These are phyloP conservation scores for Cornus florida DNA, from an alignment of 148 eudicot species.

Conservation along the genomic window DNA sequence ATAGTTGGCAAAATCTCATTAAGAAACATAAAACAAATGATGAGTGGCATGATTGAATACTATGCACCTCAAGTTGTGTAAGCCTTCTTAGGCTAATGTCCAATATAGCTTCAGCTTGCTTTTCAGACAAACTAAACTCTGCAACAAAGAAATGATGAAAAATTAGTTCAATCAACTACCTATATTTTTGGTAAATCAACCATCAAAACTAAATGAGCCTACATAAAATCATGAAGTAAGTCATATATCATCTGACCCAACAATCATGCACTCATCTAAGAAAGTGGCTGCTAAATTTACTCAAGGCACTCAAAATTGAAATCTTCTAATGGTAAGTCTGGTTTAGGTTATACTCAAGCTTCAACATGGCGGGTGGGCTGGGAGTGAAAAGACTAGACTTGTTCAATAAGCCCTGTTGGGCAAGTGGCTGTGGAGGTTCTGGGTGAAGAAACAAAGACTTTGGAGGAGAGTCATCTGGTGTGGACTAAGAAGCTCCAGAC, in stretches of 20 bases:
- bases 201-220: neutral
- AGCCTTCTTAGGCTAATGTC: conserved; percentile 90
- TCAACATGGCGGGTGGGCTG: no score
- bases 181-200: neutral
- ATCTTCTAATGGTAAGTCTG: no score
- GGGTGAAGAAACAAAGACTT: no score
- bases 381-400: no score
- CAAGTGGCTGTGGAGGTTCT: no score
- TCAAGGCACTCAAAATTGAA: no score
- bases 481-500: no score
- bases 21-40: neutral
- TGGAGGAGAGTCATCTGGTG: no score
- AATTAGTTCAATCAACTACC: neutral
- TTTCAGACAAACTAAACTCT: conserved; percentile 82
- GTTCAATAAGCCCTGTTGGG: no score
- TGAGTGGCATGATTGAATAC: neutral
- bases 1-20: neutral
- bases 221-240: neutral
- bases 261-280: neutral
- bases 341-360: no score
- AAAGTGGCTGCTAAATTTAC: no score
- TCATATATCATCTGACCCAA: neutral
- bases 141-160: conserved; percentile 28
- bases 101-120: conserved; percentile 95
- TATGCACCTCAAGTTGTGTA: conserved; percentile 75